phyloP scores from a whole-genome alignment of 2,329 filamentous ascomycete genomes.

The Aureobasidium sp. region DNA sequence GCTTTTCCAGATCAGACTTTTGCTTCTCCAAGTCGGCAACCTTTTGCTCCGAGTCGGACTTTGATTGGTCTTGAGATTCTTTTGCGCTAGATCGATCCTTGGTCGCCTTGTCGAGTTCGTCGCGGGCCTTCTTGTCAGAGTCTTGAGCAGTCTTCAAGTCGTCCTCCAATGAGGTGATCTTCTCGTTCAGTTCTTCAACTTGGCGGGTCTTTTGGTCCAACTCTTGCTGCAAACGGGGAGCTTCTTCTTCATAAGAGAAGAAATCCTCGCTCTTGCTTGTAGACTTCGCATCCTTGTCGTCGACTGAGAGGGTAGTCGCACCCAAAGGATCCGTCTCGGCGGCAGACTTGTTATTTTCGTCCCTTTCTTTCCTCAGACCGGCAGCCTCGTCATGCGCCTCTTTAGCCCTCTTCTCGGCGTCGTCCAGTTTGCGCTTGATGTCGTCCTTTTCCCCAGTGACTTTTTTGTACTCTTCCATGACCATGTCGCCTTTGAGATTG shows the following conservation, averaged over 20 bases:
- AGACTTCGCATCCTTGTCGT: slow-evolving; percentile 3
- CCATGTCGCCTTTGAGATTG: slow-evolving; percentile 81
- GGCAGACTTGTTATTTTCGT: slow-evolving; percentile 16
- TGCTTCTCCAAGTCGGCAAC: slow-evolving; percentile 2
- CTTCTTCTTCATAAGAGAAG: slow-evolving; percentile 87
- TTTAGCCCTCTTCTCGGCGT: slow-evolving; percentile 56
- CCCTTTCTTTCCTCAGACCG: slow-evolving; percentile 40
- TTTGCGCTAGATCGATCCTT: background rate
- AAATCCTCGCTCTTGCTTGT: slow-evolving; percentile 51
- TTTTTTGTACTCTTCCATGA: slow-evolving; percentile 85
- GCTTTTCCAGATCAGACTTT: slow-evolving; percentile 7
- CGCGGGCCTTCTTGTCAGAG: background rate
- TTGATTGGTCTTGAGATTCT: background rate
- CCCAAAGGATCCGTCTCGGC: slow-evolving; percentile 21
- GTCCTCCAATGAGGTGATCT: slow-evolving; percentile 61
- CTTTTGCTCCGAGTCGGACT: background rate
- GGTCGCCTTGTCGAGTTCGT: slow-evolving; percentile 3
- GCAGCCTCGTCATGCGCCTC: slow-evolving; percentile 59
- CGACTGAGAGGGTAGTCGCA: background rate
- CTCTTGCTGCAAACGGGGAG: slow-evolving; percentile 72
- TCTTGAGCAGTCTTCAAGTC: slow-evolving; percentile 53
- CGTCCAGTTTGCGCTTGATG: slow-evolving; percentile 68
- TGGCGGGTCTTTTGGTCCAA: slow-evolving; percentile 48
- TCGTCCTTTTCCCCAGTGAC: slow-evolving; percentile 72
- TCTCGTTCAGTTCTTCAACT: slow-evolving; percentile 60